These are phyloP conservation scores for Magnolia officinalis DNA, from an alignment of 164 flowering plant genomes.

Conservation along the genomic window DNA sequence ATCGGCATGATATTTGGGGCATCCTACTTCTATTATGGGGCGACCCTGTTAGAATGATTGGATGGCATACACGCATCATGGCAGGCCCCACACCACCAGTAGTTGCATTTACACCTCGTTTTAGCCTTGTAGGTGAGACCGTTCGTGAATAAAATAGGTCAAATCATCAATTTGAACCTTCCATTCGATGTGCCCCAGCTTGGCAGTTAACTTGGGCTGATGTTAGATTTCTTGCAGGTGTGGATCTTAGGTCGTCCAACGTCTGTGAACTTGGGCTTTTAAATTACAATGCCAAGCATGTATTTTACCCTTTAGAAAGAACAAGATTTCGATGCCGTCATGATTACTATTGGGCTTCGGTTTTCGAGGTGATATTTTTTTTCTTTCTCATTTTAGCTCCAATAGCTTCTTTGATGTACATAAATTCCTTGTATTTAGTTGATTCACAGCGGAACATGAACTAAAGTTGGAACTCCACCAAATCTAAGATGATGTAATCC, in stretches of 20 bases:
- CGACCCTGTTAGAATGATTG: too few relatives aligned
- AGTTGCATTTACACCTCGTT: too few relatives aligned
- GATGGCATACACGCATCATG: too few relatives aligned
- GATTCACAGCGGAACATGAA: not conserved
- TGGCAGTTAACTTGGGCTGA: not conserved
- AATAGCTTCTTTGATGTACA: not conserved
- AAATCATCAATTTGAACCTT: too few relatives aligned
- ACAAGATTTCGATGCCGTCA: slow-evolving; percentile 72
- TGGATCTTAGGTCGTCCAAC: slow-evolving; percentile 86
- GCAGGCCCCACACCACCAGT: too few relatives aligned
- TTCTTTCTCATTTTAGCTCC: slow-evolving; percentile 1
- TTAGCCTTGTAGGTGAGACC: too few relatives aligned
- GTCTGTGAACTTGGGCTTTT: slow-evolving; percentile 83
- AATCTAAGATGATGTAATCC: not conserved
- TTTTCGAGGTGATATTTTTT: slow-evolving; percentile 55
- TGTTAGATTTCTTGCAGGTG: slow-evolving; percentile 45
- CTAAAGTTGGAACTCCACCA: not conserved
- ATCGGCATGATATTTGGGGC: too few relatives aligned
- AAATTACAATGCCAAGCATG: slow-evolving; percentile 70
- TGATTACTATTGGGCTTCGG: slow-evolving; percentile 97
- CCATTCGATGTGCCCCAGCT: not conserved
- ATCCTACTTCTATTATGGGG: too few relatives aligned
- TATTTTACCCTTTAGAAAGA: slow-evolving; percentile 52
- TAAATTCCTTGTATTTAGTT: not conserved
- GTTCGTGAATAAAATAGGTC: too few relatives aligned